Evolutionary conservation across 169 alveolate genomes (phyloP).

Genomic region (Eimeria sp.): DNA sequence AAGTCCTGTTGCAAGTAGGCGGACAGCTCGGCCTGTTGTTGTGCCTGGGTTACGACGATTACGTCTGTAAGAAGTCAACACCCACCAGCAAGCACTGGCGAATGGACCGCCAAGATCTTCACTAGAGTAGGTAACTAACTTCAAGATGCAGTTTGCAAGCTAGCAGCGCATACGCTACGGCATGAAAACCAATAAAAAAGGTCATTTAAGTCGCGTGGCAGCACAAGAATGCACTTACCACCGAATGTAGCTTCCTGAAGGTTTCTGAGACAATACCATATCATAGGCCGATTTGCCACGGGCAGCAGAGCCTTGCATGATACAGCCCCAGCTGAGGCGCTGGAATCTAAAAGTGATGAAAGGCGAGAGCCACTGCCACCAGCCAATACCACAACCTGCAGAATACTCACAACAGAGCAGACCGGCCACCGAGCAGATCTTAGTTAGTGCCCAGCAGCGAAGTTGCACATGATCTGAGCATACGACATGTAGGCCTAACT

Average conservation of each 20-base stretch:
- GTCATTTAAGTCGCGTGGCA: background rate
- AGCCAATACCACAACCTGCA: conserved; percentile 81
- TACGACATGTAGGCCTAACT: background rate
- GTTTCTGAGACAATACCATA: conserved; percentile 81
- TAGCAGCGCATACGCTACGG: background rate
- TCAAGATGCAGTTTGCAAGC: background rate
- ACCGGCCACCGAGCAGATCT: background rate
- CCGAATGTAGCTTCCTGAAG: conserved; percentile 82
- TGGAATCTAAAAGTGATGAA: conserved; percentile 37
- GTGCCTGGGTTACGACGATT: conserved; percentile 75
- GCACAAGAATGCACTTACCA: conserved; percentile 12
- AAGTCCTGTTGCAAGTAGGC: conserved; percentile 80
- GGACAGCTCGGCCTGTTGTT: conserved; percentile 73
- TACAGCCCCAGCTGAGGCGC: conserved; percentile 3
- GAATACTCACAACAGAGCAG: background rate
- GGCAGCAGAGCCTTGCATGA: conserved; percentile 83
- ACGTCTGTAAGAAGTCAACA: conserved; percentile 56
- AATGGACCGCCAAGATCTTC: background rate
- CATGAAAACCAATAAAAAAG: background rate
- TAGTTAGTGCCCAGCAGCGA: background rate
- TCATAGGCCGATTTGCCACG: conserved; percentile 81
- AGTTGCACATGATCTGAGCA: background rate
- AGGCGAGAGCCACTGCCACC: conserved; percentile 82
- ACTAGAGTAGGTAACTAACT: background rate
- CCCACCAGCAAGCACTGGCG: background rate